Conservation (phyloP, 208 protist genomes). For the Vickermania ingenoplastis region DNA sequence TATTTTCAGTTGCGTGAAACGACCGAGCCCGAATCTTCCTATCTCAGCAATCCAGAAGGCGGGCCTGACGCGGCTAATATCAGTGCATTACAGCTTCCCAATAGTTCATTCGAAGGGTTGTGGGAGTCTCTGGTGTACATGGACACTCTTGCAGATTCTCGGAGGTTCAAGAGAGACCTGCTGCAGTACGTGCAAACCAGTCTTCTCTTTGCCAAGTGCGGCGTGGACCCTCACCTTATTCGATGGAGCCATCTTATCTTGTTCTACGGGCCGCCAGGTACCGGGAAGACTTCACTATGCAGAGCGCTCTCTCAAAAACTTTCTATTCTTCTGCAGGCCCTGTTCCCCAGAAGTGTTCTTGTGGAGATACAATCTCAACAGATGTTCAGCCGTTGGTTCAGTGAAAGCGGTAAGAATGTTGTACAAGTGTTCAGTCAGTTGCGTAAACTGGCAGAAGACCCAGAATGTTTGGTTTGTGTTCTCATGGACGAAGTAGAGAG, state of each 20-base stretch:
- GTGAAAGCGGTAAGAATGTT: constrained; percentile 96
- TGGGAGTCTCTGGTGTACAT: constrained; percentile 87
- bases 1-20: neutral
- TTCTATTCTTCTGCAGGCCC: constrained; percentile 34
- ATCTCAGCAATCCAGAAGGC: constrained; percentile 4
- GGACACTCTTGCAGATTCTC: constrained; percentile 30
- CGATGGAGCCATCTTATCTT: constrained; percentile 78
- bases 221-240: constrained; percentile 72
- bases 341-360: constrained; percentile 44
- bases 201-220: constrained; percentile 74
- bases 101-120: constrained; percentile 58
- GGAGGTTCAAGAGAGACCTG: constrained; percentile 79
- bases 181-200: constrained; percentile 86
- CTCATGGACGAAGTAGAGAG: constrained; percentile 96
- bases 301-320: constrained; percentile 82
- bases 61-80: constrained; percentile 23
- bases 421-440: constrained; percentile 90
- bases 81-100: constrained; percentile 47
- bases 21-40: constrained; percentile 1
- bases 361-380: constrained; percentile 95
- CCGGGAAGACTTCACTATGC: constrained; percentile 92
- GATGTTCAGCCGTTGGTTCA: constrained; percentile 96
- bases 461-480: constrained; percentile 67
- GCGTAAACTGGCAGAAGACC: constrained; percentile 42
- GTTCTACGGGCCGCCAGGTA: constrained; percentile 91